Evolutionary conservation across 768 basidiomycete genomes (phyloP).

Genomic region (Mycena polygramma): DNA sequence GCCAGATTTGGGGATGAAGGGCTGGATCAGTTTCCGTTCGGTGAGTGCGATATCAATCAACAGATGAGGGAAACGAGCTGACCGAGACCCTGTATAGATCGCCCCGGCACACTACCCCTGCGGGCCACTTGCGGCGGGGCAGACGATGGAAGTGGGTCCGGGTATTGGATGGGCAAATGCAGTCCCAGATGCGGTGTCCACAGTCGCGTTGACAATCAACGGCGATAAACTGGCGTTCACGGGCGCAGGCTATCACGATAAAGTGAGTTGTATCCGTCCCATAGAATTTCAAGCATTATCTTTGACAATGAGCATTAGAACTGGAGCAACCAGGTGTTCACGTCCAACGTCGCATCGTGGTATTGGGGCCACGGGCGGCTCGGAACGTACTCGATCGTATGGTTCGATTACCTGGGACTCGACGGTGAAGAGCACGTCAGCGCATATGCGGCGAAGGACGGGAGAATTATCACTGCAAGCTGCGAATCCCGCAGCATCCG

Average conservation of each 20-base stretch:
- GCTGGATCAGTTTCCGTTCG: slow-evolving; percentile 17
- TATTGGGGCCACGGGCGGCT: slow-evolving; percentile 40
- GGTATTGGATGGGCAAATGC: slow-evolving; percentile 38
- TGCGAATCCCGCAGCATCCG: slow-evolving; percentile 13
- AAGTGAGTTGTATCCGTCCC: slow-evolving; percentile 9
- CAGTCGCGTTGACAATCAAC: slow-evolving; percentile 22
- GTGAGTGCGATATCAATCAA: neutral
- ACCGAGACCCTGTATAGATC: neutral
- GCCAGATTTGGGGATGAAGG: slow-evolving; percentile 26
- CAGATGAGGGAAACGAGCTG: neutral
- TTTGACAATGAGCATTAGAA: slow-evolving; percentile 21
- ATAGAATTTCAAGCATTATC: too few species aligned
- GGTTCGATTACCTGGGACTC: slow-evolving; percentile 33
- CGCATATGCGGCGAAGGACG: slow-evolving; percentile 33
- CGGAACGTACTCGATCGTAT: slow-evolving; percentile 39
- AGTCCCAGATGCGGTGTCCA: slow-evolving; percentile 34
- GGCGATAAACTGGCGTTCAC: slow-evolving; percentile 27
- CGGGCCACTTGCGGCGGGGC: slow-evolving; percentile 12
- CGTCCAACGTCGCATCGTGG: slow-evolving; percentile 28
- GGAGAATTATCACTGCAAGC: slow-evolving; percentile 22
- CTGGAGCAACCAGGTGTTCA: slow-evolving; percentile 36
- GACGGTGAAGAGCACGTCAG: slow-evolving; percentile 27
- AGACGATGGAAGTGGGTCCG: slow-evolving; percentile 29
- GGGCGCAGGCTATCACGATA: slow-evolving; percentile 32
- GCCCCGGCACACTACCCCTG: slow-evolving; percentile 37